Percentiles rank a stretch among this genome's conserved stretches.
These are phyloP conservation scores for Colletotrichum tofieldiae DNA, from an alignment of 2,329 filamentous ascomycete genomes.

Conservation along the genomic window DNA sequence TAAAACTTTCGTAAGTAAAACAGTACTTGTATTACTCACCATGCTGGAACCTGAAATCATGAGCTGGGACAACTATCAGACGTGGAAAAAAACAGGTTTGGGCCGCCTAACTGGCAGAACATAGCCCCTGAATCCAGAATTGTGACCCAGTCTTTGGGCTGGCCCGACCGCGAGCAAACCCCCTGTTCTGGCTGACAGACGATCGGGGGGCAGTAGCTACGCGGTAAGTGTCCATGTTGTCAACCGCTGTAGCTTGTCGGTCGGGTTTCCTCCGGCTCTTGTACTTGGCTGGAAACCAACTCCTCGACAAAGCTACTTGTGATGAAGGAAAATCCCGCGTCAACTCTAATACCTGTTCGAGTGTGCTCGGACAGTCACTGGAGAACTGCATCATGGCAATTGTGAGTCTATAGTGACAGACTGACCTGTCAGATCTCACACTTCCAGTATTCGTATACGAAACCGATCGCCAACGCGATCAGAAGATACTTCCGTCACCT, in stretches of 20 bases:
- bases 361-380: background rate
- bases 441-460: background rate
- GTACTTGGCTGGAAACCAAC: too few species aligned
- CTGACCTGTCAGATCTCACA: background rate
- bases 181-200: background rate
- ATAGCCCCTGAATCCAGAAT: background rate
- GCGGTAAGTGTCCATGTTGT: background rate
- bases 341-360: background rate
- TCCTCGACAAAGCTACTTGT: background rate
- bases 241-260: background rate
- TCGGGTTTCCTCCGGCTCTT: background rate
- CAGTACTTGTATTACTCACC: background rate
- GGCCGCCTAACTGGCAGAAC: background rate
- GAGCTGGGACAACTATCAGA: background rate
- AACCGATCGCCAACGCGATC: too few species aligned
- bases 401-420: background rate
- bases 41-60: background rate
- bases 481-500: background rate
- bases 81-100: constrained; percentile 4
- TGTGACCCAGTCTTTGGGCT: background rate
- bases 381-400: too few species aligned
- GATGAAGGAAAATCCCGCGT: background rate
- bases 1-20: background rate
- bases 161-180: background rate
- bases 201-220: background rate